Percentiles rank a stretch among this genome's conserved stretches.
These are phyloP conservation scores for barrel medic (Medicago truncatula) DNA, from an alignment of 306 rosid species.

Conservation along the genomic window MtrunA17r5.0-ANR NC_053042.1:4395001-4395500, in stretches of 20 bases:
- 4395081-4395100: conserved; percentile 54
- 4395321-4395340: not conserved
- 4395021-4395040: too few relatives aligned
- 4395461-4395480: not conserved
- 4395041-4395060: too few relatives aligned
- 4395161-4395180: conserved; percentile 58
- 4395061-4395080: not conserved
- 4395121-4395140: conserved; percentile 53
- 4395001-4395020: too few relatives aligned
- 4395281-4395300: conserved; percentile 28
- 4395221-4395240: conserved; percentile 44
- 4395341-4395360: not conserved
- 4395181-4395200: conserved; percentile 56
- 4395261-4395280: conserved; percentile 43
- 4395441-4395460: not conserved
- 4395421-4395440: not conserved
- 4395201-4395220: conserved; percentile 43
- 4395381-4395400: not conserved
- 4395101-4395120: conserved; percentile 52
- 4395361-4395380: conserved; percentile 39
- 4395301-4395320: not conserved
- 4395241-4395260: conserved; percentile 45
- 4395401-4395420: not conserved
- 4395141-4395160: conserved; percentile 39
- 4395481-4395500: not conserved